Evolutionary conservation across 176 grass and related monocot species (phyloP).

Genomic region (barley (Hordeum vulgare)): MorexV3_pseudomolecules_assembly NC_058519.1:457416281-457416780

Average conservation of each 20-base stretch:
- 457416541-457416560: background rate
- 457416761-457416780: slow-evolving; percentile 49
- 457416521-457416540: slow-evolving; percentile 1
- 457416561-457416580: background rate
- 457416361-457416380: background rate
- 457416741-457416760: slow-evolving; percentile 70
- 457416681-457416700: slow-evolving; percentile 78
- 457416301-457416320: background rate
- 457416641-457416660: slow-evolving; percentile 49
- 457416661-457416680: slow-evolving; percentile 75
- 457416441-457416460: background rate
- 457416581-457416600: slow-evolving; percentile 3
- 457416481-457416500: background rate
- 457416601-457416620: background rate
- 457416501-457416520: background rate
- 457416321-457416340: background rate
- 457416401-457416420: background rate
- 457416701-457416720: slow-evolving; percentile 26
- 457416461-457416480: background rate
- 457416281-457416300: background rate
- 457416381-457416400: background rate
- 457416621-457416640: slow-evolving; percentile 26
- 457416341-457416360: background rate
- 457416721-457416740: slow-evolving; percentile 74
- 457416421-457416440: background rate